Base-by-base conservation (phyloP, 2,329 filamentous ascomycete genomes). In the Sporothrix mexicana region DNA sequence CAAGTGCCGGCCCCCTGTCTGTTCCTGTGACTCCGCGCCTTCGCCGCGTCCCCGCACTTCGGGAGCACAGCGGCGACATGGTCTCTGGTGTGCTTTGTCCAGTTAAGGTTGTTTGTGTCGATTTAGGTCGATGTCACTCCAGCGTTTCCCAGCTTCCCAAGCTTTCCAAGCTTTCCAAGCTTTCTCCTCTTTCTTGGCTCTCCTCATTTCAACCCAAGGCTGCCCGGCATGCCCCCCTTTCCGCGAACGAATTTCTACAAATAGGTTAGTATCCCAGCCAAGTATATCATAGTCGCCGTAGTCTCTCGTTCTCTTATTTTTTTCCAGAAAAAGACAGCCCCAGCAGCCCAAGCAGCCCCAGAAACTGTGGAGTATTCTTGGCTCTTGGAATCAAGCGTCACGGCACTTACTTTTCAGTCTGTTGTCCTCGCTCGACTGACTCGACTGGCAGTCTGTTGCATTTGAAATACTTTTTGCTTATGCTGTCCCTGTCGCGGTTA, bases 41-140 rank as follows among this genome's bases (percentile, higher is more conserved):
- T 23, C 12, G 45, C 61, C n/a, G 61, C 41, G 61, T 17, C 61
- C 61, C 61, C 61, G 61, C 61, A 25, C 43, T 45, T 66, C 61
- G 61, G 61, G 41, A 45, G n/a, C 20, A 66, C 41, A 47, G 25
- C 61, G 20, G 61, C 61, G 41, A 66, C 36, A 61, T 30, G n/a
- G 51, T 36, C 30, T 36, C 5, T 36, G 30, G 30, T 36, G 30
- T 36, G 2, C 4, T 36, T 36, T 36, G 30, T 36, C 51, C 17
- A 55, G n/a, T 23, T 55, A 55, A 23, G 7, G 30, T 36, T 36
- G 30, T 36, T 36, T 30, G 2, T 36, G 30, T 36, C 30, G 7
- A 6, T 36, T 30, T 36, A 7, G 30, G 30, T 36, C 30, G 30
- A 36, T 36, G 30, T 36, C 30, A 36, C 30, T 36, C 30, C 5